Evolutionary conservation across 495 filamentous ascomycete genomes (phyloP).

Genomic region (Recurvomyces mirabilis): DNA sequence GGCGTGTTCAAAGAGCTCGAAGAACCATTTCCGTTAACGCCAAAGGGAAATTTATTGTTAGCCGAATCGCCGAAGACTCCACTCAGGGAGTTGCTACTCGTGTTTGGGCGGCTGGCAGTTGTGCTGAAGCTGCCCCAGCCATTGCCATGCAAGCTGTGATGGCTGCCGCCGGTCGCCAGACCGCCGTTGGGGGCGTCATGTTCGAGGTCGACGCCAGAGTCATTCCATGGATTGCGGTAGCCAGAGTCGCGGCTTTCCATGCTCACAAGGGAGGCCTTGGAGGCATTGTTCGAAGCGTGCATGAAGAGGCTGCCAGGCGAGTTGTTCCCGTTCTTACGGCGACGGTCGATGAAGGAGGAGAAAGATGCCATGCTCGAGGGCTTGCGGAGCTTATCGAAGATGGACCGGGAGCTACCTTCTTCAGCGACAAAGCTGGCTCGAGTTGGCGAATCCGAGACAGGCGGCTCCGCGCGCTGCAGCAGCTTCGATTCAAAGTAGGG

Average conservation of each 20-base stretch:
- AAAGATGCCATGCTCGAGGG: slow-evolving; percentile 87
- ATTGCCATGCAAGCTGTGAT: slow-evolving; percentile 51
- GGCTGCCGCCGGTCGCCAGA: slow-evolving; percentile 29
- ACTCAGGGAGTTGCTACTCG: slow-evolving; percentile 20
- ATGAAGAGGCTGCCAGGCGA: slow-evolving; percentile 80
- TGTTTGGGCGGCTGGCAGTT: slow-evolving; percentile 27
- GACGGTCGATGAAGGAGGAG: slow-evolving; percentile 78
- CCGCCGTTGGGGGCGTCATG: slow-evolving; percentile 59
- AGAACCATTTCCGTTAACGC: slow-evolving; percentile 35
- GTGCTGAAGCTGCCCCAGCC: slow-evolving; percentile 37
- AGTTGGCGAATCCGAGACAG: slow-evolving; percentile 73
- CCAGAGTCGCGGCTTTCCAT: slow-evolving; percentile 87
- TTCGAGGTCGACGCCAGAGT: slow-evolving; percentile 83
- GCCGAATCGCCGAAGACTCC: slow-evolving; percentile 19
- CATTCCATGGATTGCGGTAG: slow-evolving; percentile 94
- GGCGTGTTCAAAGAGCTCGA: slow-evolving; percentile 21
- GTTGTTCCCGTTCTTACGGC: slow-evolving; percentile 81
- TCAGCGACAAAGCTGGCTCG: slow-evolving; percentile 66
- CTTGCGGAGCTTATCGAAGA: slow-evolving; percentile 82
- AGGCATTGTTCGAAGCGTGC: slow-evolving; percentile 84
- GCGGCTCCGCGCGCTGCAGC: slow-evolving; percentile 75
- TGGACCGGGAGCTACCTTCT: slow-evolving; percentile 60
- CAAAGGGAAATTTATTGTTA: slow-evolving; percentile 53
- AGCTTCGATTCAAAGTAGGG: slow-evolving; percentile 95
- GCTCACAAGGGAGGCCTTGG: slow-evolving; percentile 84